phyloP scores from a whole-genome alignment of 2,329 filamentous ascomycete species.

The Epichloe hybrida region DNA sequence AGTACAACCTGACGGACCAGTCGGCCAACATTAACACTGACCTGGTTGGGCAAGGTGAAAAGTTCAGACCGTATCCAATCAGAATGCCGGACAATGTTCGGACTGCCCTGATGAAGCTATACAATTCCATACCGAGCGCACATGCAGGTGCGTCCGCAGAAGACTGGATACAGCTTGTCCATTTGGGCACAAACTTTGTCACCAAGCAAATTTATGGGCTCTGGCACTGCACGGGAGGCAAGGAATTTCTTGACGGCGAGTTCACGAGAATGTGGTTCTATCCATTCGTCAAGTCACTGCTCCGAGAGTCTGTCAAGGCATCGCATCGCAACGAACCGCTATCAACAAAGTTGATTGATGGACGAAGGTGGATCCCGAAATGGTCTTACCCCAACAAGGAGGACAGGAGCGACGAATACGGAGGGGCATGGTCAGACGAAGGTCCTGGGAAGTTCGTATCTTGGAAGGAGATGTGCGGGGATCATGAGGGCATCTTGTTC shows the following conservation, averaged over 20 bases:
- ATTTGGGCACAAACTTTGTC: conserved; percentile 24
- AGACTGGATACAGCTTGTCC: conserved; percentile 19
- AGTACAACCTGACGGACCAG: conserved; percentile 16
- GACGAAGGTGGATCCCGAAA: conserved; percentile 16
- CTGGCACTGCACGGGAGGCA: conserved; percentile 26
- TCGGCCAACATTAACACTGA: conserved; percentile 13
- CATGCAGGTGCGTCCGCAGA: conserved; percentile 14
- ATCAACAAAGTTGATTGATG: conserved; percentile 16
- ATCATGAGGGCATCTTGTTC: conserved; percentile 13
- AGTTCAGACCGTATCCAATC: conserved; percentile 18
- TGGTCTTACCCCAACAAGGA: conserved; percentile 6
- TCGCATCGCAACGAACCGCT: conserved; percentile 13
- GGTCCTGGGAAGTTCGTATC: conserved; percentile 12
- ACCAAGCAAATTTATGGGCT: conserved; percentile 23
- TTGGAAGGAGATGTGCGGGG: conserved; percentile 16
- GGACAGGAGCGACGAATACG: conserved; percentile 8
- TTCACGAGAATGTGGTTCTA: conserved; percentile 26
- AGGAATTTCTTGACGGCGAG: conserved; percentile 18
- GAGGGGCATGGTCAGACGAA: conserved; percentile 13
- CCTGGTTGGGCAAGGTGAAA: conserved; percentile 11
- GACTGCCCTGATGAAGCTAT: conserved; percentile 16
- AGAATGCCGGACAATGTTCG: conserved; percentile 20
- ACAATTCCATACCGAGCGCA: conserved; percentile 15
- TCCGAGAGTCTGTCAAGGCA: conserved; percentile 15
- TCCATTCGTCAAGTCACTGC: conserved; percentile 18